Conservation (phyloP, 805 yeast genomes). For the Priceomyces haplophilus region DNA sequence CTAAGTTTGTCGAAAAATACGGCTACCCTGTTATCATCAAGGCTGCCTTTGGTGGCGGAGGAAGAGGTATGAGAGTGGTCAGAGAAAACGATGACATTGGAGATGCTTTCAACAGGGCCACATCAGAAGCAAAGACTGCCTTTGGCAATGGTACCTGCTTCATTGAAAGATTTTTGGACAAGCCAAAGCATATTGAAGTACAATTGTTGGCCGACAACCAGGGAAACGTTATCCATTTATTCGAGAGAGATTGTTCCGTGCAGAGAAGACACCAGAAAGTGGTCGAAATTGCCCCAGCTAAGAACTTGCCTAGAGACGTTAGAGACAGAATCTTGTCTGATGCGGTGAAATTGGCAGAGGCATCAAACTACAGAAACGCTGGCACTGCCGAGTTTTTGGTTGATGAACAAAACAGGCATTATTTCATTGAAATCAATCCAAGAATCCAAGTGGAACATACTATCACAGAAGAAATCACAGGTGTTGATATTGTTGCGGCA, state of each 20-base stretch:
- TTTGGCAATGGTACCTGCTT: slow-evolving; percentile 98
- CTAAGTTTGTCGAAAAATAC: slow-evolving; percentile 71
- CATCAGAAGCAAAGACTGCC: slow-evolving; percentile 91
- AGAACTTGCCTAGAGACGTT: slow-evolving; percentile 75
- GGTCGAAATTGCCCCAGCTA: slow-evolving; percentile 97
- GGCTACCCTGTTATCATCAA: slow-evolving; percentile 97
- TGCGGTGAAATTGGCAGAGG: slow-evolving; percentile 87
- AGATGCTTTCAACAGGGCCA: slow-evolving; percentile 92
- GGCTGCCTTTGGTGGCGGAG: slow-evolving; percentile 99
- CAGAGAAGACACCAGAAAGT: slow-evolving; percentile 99
- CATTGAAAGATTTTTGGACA: slow-evolving; percentile 91
- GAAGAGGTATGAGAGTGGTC: slow-evolving; percentile 99
- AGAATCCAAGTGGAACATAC: slow-evolving; percentile 98
- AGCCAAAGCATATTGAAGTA: slow-evolving; percentile 97
- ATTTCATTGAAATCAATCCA: slow-evolving; percentile 97
- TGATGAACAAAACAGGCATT: slow-evolving; percentile 89
- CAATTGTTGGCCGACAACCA: slow-evolving; percentile 90
- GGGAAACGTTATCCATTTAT: slow-evolving; percentile 93
- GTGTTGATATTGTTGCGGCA: slow-evolving; percentile 96
- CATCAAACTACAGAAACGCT: slow-evolving; percentile 91
- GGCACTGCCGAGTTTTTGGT: slow-evolving; percentile 98
- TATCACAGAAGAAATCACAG: slow-evolving; percentile 97
- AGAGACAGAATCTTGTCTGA: slow-evolving; percentile 92
- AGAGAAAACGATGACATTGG: slow-evolving; percentile 90
- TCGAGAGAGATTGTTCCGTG: slow-evolving; percentile 98